Base-by-base conservation (phyloP, 1,139 yeast species). In the Lodderomyces pseudojiufengensis region DNA sequence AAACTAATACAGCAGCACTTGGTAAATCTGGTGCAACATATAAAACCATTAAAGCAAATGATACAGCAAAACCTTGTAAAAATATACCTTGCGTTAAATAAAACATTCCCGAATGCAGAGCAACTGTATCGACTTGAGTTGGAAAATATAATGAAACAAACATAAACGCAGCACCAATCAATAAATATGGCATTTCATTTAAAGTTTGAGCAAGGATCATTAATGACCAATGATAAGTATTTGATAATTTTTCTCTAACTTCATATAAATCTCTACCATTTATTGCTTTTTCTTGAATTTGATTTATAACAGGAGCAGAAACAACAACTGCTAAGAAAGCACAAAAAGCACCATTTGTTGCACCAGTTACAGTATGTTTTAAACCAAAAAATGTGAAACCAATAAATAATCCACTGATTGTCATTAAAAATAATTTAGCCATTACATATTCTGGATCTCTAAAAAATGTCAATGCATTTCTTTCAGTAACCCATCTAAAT, bases 211-310 rank as follows among this genome's bases (percentile, higher is more conserved):
- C 57, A 9, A 77, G 33, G 25, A 79, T 57, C 52, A 80, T 55
- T 27, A 76, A 57, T 8, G 80, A 65, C 82, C 84, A 80, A 47
- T 78, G 83, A 62, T 76, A 80, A 41, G 83, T 78, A 48, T 78
- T 78, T 8, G 84, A 77, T 42, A 75, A 70, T 33, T 77, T 71
- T 51, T 80, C 87, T 54, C 86, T 68, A 11, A 75, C 78, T 56
- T 79, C 84, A 48, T 54, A 79, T 31, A 78, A 55, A 38, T 77
- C 81, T 52, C 83, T 65, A 3, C 78, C 63, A 21, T 61, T 64
- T 39, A 75, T 67, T 9, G 82, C 80, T 33, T 55, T 55, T 18
- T 49, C 57, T 40, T 56, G 60, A 39, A 57, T 50, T 47, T 56
- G 64, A 47, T 52, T 76, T 41, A 73, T 66, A 41, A 75, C 59